Conservation (phyloP, 2,329 filamentous ascomycete genomes). For the Calonectria multiphialidica region DNA sequence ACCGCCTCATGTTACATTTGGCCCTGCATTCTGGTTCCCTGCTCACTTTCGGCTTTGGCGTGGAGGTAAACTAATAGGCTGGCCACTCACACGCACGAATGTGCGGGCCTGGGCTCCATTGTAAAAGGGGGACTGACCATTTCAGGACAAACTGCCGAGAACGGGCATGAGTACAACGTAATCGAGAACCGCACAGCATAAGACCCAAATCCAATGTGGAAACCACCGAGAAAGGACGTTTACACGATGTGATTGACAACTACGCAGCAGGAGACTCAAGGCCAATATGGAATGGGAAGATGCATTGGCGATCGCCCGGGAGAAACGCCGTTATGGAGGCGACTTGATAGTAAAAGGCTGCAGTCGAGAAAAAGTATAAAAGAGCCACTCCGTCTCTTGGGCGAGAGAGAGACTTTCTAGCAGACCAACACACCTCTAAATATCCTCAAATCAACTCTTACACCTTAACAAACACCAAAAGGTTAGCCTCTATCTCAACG, state of each 20-base stretch:
- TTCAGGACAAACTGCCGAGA: not conserved
- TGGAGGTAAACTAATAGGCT: not conserved
- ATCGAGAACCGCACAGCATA: too few species aligned
- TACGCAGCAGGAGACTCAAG: not conserved
- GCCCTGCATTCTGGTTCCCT: not conserved
- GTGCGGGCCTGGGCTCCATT: not conserved
- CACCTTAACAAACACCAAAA: not conserved
- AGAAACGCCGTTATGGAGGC: not conserved
- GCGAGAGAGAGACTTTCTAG: not conserved
- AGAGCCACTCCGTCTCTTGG: not conserved
- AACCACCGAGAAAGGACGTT: too few species aligned
- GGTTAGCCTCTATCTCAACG: too few species aligned
- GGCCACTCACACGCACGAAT: not conserved
- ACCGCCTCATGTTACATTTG: not conserved
- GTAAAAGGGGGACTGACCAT: not conserved
- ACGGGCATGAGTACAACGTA: too few species aligned
- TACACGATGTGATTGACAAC: too few species aligned
- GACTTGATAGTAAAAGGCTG: not conserved
- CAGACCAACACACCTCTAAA: too few species aligned
- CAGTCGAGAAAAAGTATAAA: not conserved
- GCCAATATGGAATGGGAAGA: not conserved
- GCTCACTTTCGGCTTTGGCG: not conserved
- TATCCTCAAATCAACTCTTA: not conserved
- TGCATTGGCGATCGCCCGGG: too few species aligned
- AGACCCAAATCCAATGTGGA: too few species aligned